Conservation (phyloP, 2,329 filamentous ascomycete species). For the Venturia carpophila region DNA sequence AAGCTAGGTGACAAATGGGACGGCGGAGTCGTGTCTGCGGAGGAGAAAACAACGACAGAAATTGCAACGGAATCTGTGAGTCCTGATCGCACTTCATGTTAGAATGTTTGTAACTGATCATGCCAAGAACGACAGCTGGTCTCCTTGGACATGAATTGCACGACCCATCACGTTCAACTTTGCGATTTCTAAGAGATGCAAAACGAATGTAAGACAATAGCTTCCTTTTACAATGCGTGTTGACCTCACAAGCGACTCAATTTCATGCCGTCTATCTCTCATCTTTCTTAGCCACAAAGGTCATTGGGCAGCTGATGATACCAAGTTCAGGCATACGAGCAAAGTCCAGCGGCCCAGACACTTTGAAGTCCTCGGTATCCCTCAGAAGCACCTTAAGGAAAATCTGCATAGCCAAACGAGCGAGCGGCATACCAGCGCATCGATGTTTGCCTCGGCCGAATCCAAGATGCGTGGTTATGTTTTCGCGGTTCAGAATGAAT, state of each 20-base stretch:
- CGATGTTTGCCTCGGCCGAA: slow-evolving; percentile 14
- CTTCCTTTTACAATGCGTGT: neutral
- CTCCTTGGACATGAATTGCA: neutral
- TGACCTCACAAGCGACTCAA: neutral
- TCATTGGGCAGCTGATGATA: slow-evolving; percentile 16
- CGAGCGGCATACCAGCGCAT: slow-evolving; percentile 14
- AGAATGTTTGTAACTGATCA: neutral
- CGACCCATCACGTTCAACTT: neutral
- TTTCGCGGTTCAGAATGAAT: slow-evolving; percentile 12
- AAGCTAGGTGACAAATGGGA: slow-evolving; percentile 5
- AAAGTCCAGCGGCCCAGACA: slow-evolving; percentile 12
- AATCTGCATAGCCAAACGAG: slow-evolving; percentile 14
- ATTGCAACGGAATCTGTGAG: neutral
- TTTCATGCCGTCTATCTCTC: neutral
- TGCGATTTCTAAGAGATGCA: neutral
- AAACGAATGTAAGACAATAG: too few relatives aligned
- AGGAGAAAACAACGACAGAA: neutral
- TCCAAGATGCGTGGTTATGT: slow-evolving; percentile 16
- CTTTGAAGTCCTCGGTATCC: slow-evolving; percentile 13
- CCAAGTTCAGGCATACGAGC: slow-evolving; percentile 18
- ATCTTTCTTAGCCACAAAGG: slow-evolving; percentile 10
- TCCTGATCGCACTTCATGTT: neutral
- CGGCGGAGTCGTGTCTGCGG: neutral
- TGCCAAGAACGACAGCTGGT: neutral
- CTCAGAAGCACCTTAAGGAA: neutral